These are phyloP conservation scores for Termitomyces sp. DNA, from an alignment of 768 basidiomycete species.

Conservation along the genomic window DNA sequence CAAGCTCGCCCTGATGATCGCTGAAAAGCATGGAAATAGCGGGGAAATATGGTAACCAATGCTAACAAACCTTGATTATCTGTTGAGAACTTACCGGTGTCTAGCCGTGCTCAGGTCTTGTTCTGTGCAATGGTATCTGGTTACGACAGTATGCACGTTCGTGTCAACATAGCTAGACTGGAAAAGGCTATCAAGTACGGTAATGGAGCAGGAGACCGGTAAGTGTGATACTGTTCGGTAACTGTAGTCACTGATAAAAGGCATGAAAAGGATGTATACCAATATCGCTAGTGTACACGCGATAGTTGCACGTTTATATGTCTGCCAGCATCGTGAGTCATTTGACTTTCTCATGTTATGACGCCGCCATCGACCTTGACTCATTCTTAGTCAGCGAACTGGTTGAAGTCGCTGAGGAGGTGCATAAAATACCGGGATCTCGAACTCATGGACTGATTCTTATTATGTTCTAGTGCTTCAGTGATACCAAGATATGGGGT, in stretches of 20 bases:
- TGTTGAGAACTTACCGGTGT: constrained; percentile 1
- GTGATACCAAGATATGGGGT: constrained; percentile 54
- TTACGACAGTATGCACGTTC: constrained; percentile 63
- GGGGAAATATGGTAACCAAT: constrained; percentile 61
- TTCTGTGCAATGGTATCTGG: constrained; percentile 63
- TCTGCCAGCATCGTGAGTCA: constrained; percentile 58
- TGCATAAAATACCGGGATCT: constrained; percentile 18
- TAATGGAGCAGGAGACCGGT: constrained; percentile 67
- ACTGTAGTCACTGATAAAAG: neutral
- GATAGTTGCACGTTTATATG: constrained; percentile 50
- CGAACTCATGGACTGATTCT: neutral
- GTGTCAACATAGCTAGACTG: constrained; percentile 55
- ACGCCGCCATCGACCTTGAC: neutral
- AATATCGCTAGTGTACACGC: constrained; percentile 56
- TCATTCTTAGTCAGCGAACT: constrained; percentile 51
- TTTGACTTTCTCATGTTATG: neutral
- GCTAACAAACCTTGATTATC: neutral
- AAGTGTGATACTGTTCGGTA: constrained; percentile 2
- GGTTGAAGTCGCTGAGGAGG: constrained; percentile 58
- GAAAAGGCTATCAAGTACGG: constrained; percentile 65
- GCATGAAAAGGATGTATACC: constrained; percentile 49
- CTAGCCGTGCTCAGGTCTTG: constrained; percentile 58
- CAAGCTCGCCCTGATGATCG: constrained; percentile 64
- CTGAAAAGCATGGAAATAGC: constrained; percentile 57
- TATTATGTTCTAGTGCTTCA: constrained; percentile 38